Percentiles rank a stretch among this genome's conserved stretches.
These are phyloP conservation scores for Rhynchosporium secalis DNA, from an alignment of 2,329 filamentous ascomycete species.

Conservation along the genomic window DNA sequence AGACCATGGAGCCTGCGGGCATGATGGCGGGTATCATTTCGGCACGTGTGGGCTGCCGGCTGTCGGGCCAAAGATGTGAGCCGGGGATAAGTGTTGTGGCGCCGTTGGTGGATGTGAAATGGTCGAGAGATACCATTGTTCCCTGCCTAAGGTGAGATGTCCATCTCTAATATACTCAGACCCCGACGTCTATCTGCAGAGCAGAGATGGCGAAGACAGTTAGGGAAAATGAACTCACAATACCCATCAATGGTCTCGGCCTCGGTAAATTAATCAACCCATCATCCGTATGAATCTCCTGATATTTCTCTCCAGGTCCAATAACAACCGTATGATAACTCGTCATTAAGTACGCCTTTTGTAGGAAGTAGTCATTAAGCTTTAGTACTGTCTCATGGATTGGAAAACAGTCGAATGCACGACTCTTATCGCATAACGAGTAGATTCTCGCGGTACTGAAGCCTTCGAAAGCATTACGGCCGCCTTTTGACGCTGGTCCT, in stretches of 20 bases:
- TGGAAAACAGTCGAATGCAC: constrained; percentile 43
- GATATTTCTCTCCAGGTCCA: constrained; percentile 41
- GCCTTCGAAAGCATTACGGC: constrained; percentile 44
- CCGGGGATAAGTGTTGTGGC: constrained; percentile 38
- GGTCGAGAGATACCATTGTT: constrained; percentile 38
- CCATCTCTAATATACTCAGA: neutral
- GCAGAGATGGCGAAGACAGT: neutral
- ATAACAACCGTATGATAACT: constrained; percentile 44
- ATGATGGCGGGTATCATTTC: constrained; percentile 38
- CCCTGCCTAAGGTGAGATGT: constrained; percentile 28
- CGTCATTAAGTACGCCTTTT: constrained; percentile 41
- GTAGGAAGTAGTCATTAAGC: constrained; percentile 45
- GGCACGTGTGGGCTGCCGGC: constrained; percentile 33
- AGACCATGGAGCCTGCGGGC: constrained; percentile 37
- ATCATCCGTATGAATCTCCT: constrained; percentile 43
- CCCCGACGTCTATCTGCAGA: neutral
- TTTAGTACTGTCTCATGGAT: constrained; percentile 43
- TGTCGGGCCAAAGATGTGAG: constrained; percentile 37
- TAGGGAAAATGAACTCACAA: constrained; percentile 26
- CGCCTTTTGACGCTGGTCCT: constrained; percentile 39
- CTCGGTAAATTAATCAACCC: constrained; percentile 36
- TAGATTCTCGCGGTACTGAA: constrained; percentile 44
- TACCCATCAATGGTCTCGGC: constrained; percentile 37
- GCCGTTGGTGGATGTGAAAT: constrained; percentile 38
- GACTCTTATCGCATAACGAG: constrained; percentile 44